phyloP scores from a whole-genome alignment of 2,329 filamentous ascomycete species.

The Alternaria tenuissima region DNA sequence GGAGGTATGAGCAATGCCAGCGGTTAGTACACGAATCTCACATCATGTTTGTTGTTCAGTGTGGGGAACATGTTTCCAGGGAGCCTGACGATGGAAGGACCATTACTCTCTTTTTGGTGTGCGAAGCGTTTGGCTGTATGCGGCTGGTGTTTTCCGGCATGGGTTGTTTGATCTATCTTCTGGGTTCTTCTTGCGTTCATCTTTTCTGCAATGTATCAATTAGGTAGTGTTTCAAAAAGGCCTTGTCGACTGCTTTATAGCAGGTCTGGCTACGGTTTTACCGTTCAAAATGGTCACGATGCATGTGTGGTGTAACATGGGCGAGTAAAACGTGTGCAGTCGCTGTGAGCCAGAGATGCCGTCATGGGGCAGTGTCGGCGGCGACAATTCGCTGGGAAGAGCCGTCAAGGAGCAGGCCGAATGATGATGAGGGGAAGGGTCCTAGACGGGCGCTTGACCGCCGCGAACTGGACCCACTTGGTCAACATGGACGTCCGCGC shows the following conservation, averaged over 20 bases:
- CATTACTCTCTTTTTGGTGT: conserved; percentile 34
- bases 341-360: conserved; percentile 12
- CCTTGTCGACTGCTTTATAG: conserved; percentile 28
- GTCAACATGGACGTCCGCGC: conserved; percentile 37
- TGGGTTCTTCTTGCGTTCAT: conserved; percentile 26
- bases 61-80: conserved; percentile 30
- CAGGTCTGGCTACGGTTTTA: conserved; percentile 30
- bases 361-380: conserved; percentile 19
- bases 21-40: conserved; percentile 44
- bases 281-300: conserved; percentile 20
- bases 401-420: conserved; percentile 9
- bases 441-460: conserved; percentile 25
- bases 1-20: conserved; percentile 29
- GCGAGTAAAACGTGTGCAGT: background rate
- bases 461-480: conserved; percentile 29
- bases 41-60: conserved; percentile 45
- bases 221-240: conserved; percentile 43
- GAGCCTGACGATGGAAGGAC: conserved; percentile 19
- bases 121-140: conserved; percentile 30
- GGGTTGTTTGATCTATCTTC: conserved; percentile 24
- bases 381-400: conserved; percentile 16
- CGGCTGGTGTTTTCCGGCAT: conserved; percentile 28
- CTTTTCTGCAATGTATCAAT: conserved; percentile 44
- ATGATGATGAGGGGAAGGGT: conserved; percentile 21
- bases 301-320: conserved; percentile 3